Base-by-base conservation (phyloP, 192 early-diverging fungal species). In the Coemansia sp. region DNA sequence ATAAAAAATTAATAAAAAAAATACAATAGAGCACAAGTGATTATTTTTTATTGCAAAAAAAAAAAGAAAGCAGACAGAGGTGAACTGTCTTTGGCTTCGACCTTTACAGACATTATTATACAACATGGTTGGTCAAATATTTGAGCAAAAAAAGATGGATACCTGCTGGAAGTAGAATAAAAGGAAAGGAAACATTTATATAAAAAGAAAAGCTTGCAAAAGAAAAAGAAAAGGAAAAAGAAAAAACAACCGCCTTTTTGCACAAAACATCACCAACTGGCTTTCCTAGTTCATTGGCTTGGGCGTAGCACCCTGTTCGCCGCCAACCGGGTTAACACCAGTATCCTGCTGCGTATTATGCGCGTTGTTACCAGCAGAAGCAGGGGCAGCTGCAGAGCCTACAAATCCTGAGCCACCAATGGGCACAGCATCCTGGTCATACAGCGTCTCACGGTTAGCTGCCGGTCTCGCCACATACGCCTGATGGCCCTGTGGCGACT, bases 351-450 rank as follows among this genome's bases (percentile, higher is more conserved):
- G 22, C 22, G 22, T 28, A 28, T 28, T 28, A 28, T 28, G 22
- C 22, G 22, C 22, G 22, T 28, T 15, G 63, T 52, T 52, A 18
- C 17, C 20, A 15, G 55, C 34, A 37, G 51, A n/a, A 41, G 61
- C 20, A 3, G 54, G 56, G 1, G 54, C 53, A 17, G 54, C 51
- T 18, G 28, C 55, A 2, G 54, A 36, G 36, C 54, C 32, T 45
- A 58, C 20, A 64, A 68, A 22, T 33, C 51, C 28, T 9, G 55
- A 34, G 22, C 32, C 33, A 9, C 43, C 43, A 51, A 69, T 68
- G 11, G 51, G 62, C 6, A 69, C 66, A 2, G 66, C 78, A 18
- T 80, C 78, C 28, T 81, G 59, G 34, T 76, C 79, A 37, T 82
- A 82, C 18, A 82, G 67, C 1, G 79, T 82, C 71, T 82, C 79